phyloP scores from a whole-genome alignment of 768 basidiomycete genomes.

The Rhodotorula diobovata region DNA sequence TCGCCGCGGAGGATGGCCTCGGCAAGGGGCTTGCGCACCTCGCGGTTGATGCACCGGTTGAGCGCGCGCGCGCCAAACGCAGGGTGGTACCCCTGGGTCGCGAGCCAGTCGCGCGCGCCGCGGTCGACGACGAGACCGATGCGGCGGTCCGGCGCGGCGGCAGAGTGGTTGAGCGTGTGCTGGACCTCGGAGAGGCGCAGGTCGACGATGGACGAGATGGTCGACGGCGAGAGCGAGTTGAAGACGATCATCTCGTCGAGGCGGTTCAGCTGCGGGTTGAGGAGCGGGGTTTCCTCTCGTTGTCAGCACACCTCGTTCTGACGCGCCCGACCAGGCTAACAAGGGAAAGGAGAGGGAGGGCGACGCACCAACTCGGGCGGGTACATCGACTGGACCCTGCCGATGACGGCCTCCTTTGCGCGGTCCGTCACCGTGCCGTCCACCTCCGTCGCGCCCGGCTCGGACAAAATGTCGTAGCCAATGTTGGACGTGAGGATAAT shows the following conservation, averaged over 20 bases:
- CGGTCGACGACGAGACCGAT: conserved; percentile 71
- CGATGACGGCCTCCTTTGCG: conserved; percentile 16
- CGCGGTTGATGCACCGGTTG: conserved; percentile 70
- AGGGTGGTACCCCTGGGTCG: conserved; percentile 70
- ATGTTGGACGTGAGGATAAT: conserved; percentile 36
- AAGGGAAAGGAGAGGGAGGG: no score
- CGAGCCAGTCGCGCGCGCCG: conserved; percentile 65
- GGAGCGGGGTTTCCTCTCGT: no score
- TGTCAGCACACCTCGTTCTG: not conserved
- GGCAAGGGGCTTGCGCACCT: conserved; percentile 23
- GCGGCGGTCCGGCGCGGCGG: conserved; percentile 68
- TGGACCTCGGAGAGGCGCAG: conserved; percentile 72
- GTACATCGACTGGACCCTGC: conserved; percentile 17
- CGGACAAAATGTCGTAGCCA: conserved; percentile 45
- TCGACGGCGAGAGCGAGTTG: conserved; percentile 68
- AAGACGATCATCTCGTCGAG: conserved; percentile 52
- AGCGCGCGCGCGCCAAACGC: conserved; percentile 85
- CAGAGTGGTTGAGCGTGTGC: conserved; percentile 61
- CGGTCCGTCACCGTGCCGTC: conserved; percentile 32
- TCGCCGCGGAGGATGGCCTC: conserved; percentile 19
- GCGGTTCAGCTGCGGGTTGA: conserved; percentile 42
- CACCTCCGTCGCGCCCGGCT: not conserved
- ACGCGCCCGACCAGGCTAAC: no score
- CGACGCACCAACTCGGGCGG: conserved; percentile 25
- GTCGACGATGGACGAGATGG: conserved; percentile 78